Evolutionary conservation across 805 yeast genomes (phyloP), one percentile per base, ranked within the genome.

Genomic region (Metschnikowia lunata): DNA sequence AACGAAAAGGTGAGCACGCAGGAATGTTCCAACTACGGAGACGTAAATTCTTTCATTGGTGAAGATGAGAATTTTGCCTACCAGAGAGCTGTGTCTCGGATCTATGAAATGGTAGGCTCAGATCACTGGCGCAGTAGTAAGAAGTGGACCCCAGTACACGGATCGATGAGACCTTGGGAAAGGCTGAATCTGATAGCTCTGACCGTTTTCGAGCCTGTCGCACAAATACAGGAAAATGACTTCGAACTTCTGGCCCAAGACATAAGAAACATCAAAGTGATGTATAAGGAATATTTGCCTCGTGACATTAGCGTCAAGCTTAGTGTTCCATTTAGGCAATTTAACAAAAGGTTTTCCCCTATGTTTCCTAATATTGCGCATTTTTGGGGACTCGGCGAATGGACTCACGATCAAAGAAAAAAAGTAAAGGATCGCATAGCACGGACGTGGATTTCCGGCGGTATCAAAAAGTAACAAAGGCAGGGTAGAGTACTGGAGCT

Each of bases 11-110:
- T 11, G 11, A 30, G 26, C 8, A 15, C 32, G 13, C 34, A 13
- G 14, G 39, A 33, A 7, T 37, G 31, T 12, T 23, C 43, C 7
- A 36, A 79, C 52, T 79, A 71, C 51, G 67, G 74, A 11, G 71
- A 80, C 40, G 58, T 73, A 14, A 66, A 69, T 9, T 79, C 80
- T 8, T 84, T 83, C 54, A 83, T 88, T 0, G 90, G 90, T 23
- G 88, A 84, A 54, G 90, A 83, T 61, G 90, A 84, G 57, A 74
- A 74, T 63, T 83, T 83, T 62, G 88, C 90, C 3, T 83, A 75
- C 55, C 79, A 78, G 49, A 64, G 90, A 51, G 89, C 90, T 0
- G 81, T 83, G 1, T 79, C 83, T 54, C 64, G 90, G 50, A 71
- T 84, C 31, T 69, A 71, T 41, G 84, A 79, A 51, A 79, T 79